Evolutionary conservation across 345 rosid species (phyloP), one percentile per base, ranked within the genome.

Genomic region (Viola odorata): DNA sequence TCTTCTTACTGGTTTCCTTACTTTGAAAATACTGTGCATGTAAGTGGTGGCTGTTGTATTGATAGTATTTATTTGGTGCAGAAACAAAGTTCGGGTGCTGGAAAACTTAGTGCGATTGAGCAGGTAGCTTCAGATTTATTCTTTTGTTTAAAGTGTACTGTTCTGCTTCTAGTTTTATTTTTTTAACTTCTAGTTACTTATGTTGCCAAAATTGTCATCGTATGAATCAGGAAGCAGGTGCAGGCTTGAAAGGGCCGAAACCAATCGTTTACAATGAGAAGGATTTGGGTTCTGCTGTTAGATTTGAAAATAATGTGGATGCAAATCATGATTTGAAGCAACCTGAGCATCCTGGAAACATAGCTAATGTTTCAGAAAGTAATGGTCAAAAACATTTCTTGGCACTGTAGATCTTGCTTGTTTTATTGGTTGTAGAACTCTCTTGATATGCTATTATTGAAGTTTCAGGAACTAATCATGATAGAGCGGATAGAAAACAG

Each of bases 221-320:
- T 68, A 61, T 63, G 54, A 53, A 77, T 57, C 69, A 92, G 98
- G 96, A 82, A 77, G 84, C 73, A 55, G 81, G 71, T 15, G 64
- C 78, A 79, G 82, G 74, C 45, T 65, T 89, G 73, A 82, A 80
- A 73, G 96, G 78, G 69, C 96, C 96, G 17, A 78, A 87, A 71
- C 75, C 66, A 69, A 62, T 78, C 62, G 83, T 89, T 67, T 84
- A 81, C 57, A 63, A 81, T 66, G 87, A 80, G 12, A 77, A 77
- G 70, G 78, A 77, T 60, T 63, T 79, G 42, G 63, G 57, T 67
- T 77, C 89, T 68, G 52, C 58, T 41, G 84, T 69, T 64, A 64
- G 57, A 44, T 71, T 66, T 32, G 59, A 58, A 57, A 73, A 58
- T 41, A 53, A 55, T 41, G 83, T 41, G 40, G 71, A 80, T 50